phyloP scores from a whole-genome alignment of 768 basidiomycete genomes.

The Calvatia gigantea region DNA sequence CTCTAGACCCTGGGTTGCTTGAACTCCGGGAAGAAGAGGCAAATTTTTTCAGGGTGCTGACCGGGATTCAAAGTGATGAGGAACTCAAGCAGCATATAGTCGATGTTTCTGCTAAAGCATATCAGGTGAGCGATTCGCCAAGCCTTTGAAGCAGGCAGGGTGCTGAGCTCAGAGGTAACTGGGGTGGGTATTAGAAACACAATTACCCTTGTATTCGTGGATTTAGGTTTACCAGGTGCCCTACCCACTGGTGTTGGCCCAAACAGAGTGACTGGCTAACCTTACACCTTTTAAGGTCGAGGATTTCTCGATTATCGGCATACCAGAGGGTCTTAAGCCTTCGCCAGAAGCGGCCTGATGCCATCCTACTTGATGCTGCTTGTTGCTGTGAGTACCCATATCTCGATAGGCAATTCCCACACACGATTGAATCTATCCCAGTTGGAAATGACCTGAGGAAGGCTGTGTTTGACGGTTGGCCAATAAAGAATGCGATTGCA shows the following conservation, averaged over 20 bases:
- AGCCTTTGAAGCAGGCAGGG: background rate
- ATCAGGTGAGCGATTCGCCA: conserved; percentile 13
- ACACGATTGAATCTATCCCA: conserved; percentile 10
- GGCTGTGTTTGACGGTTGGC: conserved; percentile 36
- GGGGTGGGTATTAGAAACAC: conserved; percentile 26
- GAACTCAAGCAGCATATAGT: conserved; percentile 37
- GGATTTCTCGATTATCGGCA: conserved; percentile 30
- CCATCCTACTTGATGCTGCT: conserved; percentile 38
- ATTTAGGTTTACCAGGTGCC: conserved; percentile 32
- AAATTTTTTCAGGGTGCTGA: conserved; percentile 31
- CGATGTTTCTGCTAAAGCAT: conserved; percentile 32
- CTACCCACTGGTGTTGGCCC: background rate
- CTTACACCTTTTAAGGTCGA: conserved; percentile 18
- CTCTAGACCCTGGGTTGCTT: conserved; percentile 26
- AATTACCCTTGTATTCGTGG: conserved; percentile 34
- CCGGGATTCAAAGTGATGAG: conserved; percentile 32
- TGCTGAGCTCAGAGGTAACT: background rate
- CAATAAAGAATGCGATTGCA: conserved; percentile 30
- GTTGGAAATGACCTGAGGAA: conserved; percentile 40
- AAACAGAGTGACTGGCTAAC: background rate
- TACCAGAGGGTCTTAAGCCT: conserved; percentile 29
- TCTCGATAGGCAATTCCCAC: background rate
- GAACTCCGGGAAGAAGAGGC: conserved; percentile 25
- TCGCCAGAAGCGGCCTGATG: conserved; percentile 17
- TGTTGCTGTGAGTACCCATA: conserved; percentile 34